Evolutionary conservation across 2,329 filamentous ascomycete genomes (phyloP), one percentile per base, ranked within the genome.

Genomic region (Colletotrichum destructivum): DNA sequence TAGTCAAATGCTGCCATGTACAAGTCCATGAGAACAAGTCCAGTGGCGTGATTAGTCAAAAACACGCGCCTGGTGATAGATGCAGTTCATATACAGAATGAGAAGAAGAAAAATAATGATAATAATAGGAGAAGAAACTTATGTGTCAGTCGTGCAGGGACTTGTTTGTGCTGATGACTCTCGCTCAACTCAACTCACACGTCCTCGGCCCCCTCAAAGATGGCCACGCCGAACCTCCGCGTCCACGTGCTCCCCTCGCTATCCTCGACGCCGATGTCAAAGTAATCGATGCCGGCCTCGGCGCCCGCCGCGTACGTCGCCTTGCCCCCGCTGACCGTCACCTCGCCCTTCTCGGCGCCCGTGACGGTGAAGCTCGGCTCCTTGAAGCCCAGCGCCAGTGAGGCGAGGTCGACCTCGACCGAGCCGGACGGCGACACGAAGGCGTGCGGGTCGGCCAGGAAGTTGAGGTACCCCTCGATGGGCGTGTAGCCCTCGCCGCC

Each of bases 391-490:
- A 72, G 21, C 2, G 75, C 78, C 72, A 79, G 57, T 15, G 75
- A 57, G 3, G 60, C 73, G 15, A 81, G 76, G 51, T 79, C 74
- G 49, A 81, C 73, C 21, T 68, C 65, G 4, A 78, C 74, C 0
- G 73, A 73, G 8, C 61, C 68, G 6, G 74, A 74, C 3, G 79
- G 79, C 2, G 71, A 62, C 2, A 80, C 80, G 44, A 79, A 81
- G 0, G 72, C 74, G 66, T 81, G 79, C 15, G 79, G 77, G 2
- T 81, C 79, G 18, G 79, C 79, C 79, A 81, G 79, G 72, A 79
- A 81, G 71, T 81, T 80, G 8, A 81, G 66, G 56, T 80, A 81
- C 2, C 79, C 79, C 62, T 81, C 79, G 5, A 81, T 74, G 2
- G 76, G 62, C 26, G 78, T 79, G 46, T 78, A 81, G 0, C 79